Conservation (phyloP, 2,329 filamentous ascomycete species). For the Pseudogymnoascus sp. region DNA sequence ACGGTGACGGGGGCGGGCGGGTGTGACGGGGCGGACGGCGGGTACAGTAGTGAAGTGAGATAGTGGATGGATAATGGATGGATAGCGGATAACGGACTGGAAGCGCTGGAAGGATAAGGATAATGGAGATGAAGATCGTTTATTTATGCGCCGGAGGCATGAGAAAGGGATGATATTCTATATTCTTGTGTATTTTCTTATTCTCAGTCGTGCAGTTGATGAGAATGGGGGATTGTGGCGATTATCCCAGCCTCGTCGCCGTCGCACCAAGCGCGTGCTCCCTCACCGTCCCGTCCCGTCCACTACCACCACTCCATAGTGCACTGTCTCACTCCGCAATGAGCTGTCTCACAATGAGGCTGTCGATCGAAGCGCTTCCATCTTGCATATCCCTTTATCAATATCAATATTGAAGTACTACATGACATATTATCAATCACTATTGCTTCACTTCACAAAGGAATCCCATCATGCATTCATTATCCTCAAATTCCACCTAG, state of each 20-base stretch:
- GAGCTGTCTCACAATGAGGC: background rate
- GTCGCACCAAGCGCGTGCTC: background rate
- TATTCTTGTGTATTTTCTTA: background rate
- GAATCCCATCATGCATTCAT: background rate
- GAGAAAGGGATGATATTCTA: background rate
- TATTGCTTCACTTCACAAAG: background rate
- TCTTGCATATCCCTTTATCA: background rate
- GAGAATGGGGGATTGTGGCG: background rate
- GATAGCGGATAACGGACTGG: background rate
- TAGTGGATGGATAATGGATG: background rate
- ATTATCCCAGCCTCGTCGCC: background rate
- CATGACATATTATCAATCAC: background rate
- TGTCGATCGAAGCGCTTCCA: background rate
- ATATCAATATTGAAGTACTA: background rate
- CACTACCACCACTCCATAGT: background rate
- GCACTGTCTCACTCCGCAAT: background rate
- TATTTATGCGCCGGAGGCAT: background rate
- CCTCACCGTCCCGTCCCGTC: conserved; percentile 1
- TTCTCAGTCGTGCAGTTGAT: background rate
- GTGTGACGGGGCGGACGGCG: background rate
- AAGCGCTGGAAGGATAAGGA: background rate
- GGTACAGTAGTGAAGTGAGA: background rate
- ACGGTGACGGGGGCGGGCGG: background rate
- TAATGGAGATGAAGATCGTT: background rate
- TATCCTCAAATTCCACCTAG: conserved; percentile 1